Conservation (phyloP, 768 basidiomycete genomes). For the Gymnopilus junonius region DNA sequence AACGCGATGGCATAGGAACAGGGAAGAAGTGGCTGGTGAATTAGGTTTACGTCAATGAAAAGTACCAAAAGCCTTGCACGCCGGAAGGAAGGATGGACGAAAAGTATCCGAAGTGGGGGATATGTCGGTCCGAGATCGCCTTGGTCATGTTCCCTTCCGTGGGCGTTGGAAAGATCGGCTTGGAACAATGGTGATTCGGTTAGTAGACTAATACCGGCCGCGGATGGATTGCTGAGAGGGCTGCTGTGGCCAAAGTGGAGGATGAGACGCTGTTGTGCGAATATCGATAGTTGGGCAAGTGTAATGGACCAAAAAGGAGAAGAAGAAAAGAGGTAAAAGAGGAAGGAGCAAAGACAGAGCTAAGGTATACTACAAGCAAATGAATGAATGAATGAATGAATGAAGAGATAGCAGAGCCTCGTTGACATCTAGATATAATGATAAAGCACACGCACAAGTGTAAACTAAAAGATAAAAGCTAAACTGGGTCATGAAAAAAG, state of each 20-base stretch:
- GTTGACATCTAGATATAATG: slow-evolving; percentile 6
- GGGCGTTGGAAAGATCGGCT: not conserved
- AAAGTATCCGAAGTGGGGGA: not conserved
- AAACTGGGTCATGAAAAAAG: not conserved
- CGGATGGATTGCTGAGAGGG: not conserved
- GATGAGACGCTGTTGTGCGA: no score
- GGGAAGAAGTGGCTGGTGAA: not conserved
- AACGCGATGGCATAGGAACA: not conserved
- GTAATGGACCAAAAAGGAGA: not conserved
- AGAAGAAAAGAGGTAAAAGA: no score
- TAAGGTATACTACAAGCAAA: not conserved
- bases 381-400: not conserved
- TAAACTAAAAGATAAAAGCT: not conserved
- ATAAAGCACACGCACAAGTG: not conserved
- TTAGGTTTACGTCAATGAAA: not conserved
- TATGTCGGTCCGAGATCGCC: not conserved
- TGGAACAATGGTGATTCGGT: not conserved
- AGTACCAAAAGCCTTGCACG: not conserved
- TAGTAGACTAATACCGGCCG: not conserved
- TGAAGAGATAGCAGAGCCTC: not conserved
- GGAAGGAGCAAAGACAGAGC: no score
- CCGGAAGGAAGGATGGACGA: not conserved
- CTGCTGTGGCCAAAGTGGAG: no score
- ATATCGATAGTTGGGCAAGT: no score
- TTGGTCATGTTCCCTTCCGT: not conserved